Conservation (phyloP, 1,284 basidiomycete species). For the Trichosporon ovoides region DNA sequence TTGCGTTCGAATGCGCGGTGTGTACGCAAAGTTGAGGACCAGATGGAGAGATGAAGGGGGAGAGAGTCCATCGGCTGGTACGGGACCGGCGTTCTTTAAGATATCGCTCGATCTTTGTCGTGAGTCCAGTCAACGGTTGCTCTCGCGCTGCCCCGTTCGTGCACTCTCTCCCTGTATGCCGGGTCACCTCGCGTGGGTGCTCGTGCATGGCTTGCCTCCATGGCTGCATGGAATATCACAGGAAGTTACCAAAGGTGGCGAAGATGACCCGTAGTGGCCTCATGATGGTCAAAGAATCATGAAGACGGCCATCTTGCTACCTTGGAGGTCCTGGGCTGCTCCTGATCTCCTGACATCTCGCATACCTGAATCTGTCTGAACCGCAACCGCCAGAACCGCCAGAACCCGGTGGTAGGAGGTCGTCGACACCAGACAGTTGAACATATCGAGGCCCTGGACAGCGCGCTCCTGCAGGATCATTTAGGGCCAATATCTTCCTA, state of each 20-base stretch:
- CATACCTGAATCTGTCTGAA: conserved; percentile 6
- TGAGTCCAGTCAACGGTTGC: not conserved
- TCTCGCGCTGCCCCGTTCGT: not conserved
- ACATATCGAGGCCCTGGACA: conserved; percentile 1
- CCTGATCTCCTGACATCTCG: conserved; percentile 4
- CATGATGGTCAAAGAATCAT: not conserved
- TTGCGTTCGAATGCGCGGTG: not conserved
- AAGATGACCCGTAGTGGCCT: not conserved
- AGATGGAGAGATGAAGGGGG: not conserved
- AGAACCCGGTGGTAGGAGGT: not conserved
- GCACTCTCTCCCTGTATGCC: not conserved
- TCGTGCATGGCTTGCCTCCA: conserved; percentile 1
- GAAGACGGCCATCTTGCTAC: conserved; percentile 1
- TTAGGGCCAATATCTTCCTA: not conserved
- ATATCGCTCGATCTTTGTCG: not conserved
- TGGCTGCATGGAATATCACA: not conserved
- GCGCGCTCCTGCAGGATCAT: conserved; percentile 1
- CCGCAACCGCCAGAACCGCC: conserved; percentile 6
- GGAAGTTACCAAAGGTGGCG: conserved; percentile 3
- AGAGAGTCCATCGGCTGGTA: not conserved
- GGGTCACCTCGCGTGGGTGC: conserved; percentile 1
- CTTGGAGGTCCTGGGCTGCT: not conserved
- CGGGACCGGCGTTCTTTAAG: not conserved
- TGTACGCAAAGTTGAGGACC: not conserved
- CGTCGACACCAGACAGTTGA: not conserved